Conservation (phyloP, 1,284 basidiomycete genomes). For the Sanghuangporus weigelae region DNA sequence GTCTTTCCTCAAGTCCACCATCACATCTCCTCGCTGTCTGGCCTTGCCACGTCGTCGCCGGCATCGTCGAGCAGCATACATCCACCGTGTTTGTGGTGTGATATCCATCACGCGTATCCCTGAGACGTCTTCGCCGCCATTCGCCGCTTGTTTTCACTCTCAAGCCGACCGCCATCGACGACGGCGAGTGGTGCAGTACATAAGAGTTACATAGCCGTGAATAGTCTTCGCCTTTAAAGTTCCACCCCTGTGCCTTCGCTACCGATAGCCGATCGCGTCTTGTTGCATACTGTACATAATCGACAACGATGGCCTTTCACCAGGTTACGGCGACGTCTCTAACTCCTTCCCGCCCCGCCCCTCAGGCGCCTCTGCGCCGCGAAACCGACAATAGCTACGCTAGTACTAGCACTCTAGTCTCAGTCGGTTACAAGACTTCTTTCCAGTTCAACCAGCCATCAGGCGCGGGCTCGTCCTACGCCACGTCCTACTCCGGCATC, state of each 20-base stretch:
- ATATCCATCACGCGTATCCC: not conserved
- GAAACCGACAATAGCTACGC: conserved; percentile 34
- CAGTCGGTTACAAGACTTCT: conserved; percentile 53
- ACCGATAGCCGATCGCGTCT: conserved; percentile 6
- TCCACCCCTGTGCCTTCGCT: not conserved
- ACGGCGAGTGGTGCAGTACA: not conserved
- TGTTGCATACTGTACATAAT: conserved; percentile 4
- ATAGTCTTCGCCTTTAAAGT: not conserved
- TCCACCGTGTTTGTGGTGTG: not conserved
- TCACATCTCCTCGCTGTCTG: not conserved
- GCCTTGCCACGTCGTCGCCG: not conserved
- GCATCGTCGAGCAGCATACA: not conserved
- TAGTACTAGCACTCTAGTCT: conserved; percentile 38
- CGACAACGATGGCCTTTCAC: conserved; percentile 33
- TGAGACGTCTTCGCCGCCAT: not conserved
- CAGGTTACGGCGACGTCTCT: conserved; percentile 43
- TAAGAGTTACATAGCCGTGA: not conserved
- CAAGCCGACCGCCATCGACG: not conserved
- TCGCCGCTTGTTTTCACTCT: not conserved
- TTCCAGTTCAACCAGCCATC: conserved; percentile 44
- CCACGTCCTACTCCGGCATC: conserved; percentile 61
- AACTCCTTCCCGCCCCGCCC: conserved; percentile 58
- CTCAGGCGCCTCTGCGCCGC: conserved; percentile 54
- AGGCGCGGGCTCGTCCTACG: conserved; percentile 54
- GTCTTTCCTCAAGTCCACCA: not conserved